Conservation (phyloP, 345 rosid genomes). For the Brassica nigra region DNA sequence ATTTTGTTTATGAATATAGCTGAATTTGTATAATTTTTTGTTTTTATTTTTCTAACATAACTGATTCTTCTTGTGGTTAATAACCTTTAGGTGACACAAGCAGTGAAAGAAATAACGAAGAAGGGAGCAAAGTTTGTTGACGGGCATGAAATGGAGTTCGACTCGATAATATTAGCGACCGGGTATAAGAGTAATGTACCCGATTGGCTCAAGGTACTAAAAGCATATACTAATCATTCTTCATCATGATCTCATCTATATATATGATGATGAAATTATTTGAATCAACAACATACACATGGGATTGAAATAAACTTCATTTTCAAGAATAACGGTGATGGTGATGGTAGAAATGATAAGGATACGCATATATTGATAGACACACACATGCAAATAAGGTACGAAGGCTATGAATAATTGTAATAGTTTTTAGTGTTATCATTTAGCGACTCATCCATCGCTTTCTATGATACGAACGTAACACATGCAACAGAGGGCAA, state of each 20-base stretch:
- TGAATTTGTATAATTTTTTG: background rate
- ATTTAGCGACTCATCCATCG: conserved; percentile 39
- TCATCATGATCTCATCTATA: background rate
- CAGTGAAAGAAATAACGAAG: conserved; percentile 73
- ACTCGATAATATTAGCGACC: conserved; percentile 82
- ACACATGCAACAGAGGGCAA: conserved; percentile 21
- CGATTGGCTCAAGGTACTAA: conserved; percentile 80
- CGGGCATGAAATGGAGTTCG: conserved; percentile 71
- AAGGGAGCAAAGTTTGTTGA: conserved; percentile 69
- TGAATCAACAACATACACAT: conserved; percentile 16
- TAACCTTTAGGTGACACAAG: conserved; percentile 59
- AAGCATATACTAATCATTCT: background rate
- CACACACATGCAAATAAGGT: background rate
- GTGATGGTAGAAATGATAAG: conserved; percentile 13
- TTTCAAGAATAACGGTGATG: conserved; percentile 39
- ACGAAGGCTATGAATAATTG: background rate
- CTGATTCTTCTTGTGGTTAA: conserved; percentile 17
- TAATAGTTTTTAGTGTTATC: conserved; percentile 22
- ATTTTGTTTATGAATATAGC: background rate
- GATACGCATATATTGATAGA: background rate
- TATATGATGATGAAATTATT: conserved; percentile 30
- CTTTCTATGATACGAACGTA: conserved; percentile 31
- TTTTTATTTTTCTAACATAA: background rate
- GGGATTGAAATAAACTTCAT: conserved; percentile 7
- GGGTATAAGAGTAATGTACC: conserved; percentile 93